Evolutionary conservation across 441 rosid species (phyloP), one percentile per base, ranked within the genome.

Genomic region (Erysimum cheiri): DNA sequence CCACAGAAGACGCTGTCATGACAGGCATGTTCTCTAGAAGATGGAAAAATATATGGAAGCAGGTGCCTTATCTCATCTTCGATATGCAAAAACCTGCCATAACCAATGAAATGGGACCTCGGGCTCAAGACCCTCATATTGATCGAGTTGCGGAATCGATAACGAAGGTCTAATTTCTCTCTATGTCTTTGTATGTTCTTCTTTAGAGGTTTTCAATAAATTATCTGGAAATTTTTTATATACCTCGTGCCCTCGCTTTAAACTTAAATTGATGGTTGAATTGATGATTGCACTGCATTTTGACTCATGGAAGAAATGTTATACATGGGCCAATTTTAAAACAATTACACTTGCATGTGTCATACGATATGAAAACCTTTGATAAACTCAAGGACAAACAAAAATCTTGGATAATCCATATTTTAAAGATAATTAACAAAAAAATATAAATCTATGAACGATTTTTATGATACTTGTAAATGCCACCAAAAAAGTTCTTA

Each of bases 11-110:
- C 4, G 73, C 41, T 0, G 4, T 69, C 4, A 35, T 28, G 1
- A 69, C 73, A 59, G 17, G 73, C 28, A 2, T 37, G 4, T 7
- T 69, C 13, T 69, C 66, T 8, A 59, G 8, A 48, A 40, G 59
- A 28, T 69, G 73, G 73, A 7, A 48, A 17, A 8, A 11, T 28
- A 31, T 59, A 14, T 69, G 73, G 73, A 69, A 69, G 17, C 32
- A 11, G 1, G 4, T 48, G 10, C 31, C 50, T 15, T 14, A 7
- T 13, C 59, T 59, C 32, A 4, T 2, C 8, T 69, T 69, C 9
- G 33, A 57, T 49, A 69, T 37, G 67, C 61, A 3, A 11, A 14
- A 36, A 1, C 8, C 8, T 6, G 0, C 5, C 14, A 4, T 22
- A 10, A 33, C 4, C 13, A 24, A 14, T 3, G 1, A 35, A 6